phyloP scores from a whole-genome alignment of 2,329 filamentous ascomycete genomes.

The Xylaria sp. region DNA sequence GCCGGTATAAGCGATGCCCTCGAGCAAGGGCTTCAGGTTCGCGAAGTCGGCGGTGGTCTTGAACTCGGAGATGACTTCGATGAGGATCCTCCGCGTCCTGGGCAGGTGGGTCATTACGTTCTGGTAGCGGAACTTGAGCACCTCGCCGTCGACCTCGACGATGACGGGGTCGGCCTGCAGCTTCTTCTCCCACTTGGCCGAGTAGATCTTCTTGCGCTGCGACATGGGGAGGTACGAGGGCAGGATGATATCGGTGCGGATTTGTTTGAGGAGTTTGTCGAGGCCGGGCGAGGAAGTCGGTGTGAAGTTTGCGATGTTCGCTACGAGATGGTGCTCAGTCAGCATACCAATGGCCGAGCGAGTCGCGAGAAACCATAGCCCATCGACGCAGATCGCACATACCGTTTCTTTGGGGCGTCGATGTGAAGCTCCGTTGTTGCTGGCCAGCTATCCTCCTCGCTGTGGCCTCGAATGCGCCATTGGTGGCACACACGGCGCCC shows the following conservation, averaged over 20 bases:
- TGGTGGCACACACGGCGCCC: constrained; percentile 35
- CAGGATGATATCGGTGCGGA: constrained; percentile 66
- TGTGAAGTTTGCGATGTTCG: constrained; percentile 52
- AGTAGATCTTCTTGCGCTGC: constrained; percentile 61
- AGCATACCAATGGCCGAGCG: background rate
- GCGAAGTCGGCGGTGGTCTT: constrained; percentile 54
- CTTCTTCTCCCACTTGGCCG: constrained; percentile 50
- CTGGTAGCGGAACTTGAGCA: constrained; percentile 57
- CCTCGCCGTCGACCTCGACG: constrained; percentile 63
- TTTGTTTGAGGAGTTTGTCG: constrained; percentile 55
- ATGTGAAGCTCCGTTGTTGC: constrained; percentile 38
- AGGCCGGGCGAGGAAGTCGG: constrained; percentile 60
- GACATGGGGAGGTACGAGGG: constrained; percentile 61
- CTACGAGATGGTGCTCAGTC: constrained; percentile 7
- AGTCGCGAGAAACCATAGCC: background rate
- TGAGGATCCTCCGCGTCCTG: constrained; percentile 47
- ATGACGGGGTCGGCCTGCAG: constrained; percentile 61
- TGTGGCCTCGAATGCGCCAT: constrained; percentile 34
- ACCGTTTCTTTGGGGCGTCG: constrained; percentile 38
- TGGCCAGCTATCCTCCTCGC: constrained; percentile 33
- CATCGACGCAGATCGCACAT: constrained; percentile 3
- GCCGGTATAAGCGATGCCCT: constrained; percentile 53
- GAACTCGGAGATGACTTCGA: constrained; percentile 52
- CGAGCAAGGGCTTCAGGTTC: constrained; percentile 58
- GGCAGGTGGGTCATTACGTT: constrained; percentile 50